Percentiles rank a stretch among this genome's conserved stretches.
Evolutionary conservation across 208 protist genomes (phyloP).

Genomic region (Wallacemonas collosoma): DNA sequence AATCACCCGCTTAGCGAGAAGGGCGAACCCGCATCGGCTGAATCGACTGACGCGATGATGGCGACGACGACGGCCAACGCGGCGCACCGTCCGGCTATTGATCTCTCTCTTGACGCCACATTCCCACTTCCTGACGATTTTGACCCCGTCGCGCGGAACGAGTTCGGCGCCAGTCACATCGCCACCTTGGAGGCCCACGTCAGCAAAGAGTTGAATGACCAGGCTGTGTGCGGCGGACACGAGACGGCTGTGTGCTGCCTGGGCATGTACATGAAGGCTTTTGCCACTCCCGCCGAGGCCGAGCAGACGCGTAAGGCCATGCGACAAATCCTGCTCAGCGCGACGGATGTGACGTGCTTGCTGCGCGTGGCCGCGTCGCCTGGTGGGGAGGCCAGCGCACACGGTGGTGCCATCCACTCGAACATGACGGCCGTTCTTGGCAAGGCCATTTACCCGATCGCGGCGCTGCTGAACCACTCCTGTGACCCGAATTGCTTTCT

Average conservation of each 20-base stretch:
- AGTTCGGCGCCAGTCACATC: constrained; percentile 45
- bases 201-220: constrained; percentile 59
- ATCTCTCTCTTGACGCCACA: neutral
- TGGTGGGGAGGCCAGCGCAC: neutral
- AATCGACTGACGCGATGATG: too few relatives aligned
- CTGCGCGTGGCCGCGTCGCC: constrained; percentile 37
- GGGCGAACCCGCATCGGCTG: neutral
- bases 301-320: constrained; percentile 72
- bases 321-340: constrained; percentile 72
- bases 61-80: neutral
- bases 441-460: constrained; percentile 70
- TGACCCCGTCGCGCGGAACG: constrained; percentile 34
- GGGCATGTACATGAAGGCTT: constrained; percentile 65
- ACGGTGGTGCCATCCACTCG: constrained; percentile 36
- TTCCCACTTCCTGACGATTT: constrained; percentile 19
- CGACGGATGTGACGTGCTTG: constrained; percentile 58
- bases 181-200: constrained; percentile 53
- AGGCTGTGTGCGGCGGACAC: constrained; percentile 48
- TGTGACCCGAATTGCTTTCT: constrained; percentile 89
- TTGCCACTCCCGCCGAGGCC: constrained; percentile 45
- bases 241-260: constrained; percentile 68
- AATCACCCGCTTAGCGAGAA: neutral
- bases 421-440: constrained; percentile 57
- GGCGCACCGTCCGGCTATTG: neutral
- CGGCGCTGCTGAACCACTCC: constrained; percentile 73